phyloP scores from a whole-genome alignment of 306 rosid species.

The Trichosanthes cucumerina region DNA sequence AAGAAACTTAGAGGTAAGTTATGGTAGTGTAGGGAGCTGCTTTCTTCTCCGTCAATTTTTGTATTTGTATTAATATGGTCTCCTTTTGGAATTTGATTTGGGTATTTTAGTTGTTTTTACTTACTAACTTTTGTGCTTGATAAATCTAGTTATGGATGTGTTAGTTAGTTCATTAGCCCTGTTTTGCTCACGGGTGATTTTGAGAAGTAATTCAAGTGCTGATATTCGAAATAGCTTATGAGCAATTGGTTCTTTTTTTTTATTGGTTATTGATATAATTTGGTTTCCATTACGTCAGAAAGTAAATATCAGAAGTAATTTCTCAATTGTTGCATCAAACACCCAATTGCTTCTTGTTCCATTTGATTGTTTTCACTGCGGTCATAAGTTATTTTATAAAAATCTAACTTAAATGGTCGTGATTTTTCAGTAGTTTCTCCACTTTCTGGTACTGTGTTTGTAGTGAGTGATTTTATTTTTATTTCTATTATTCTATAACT shows the following conservation, averaged over 20 bases:
- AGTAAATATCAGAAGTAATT: neutral
- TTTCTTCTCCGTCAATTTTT: neutral
- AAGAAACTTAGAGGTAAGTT: constrained; percentile 69
- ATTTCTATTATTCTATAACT: neutral
- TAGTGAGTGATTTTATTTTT: neutral
- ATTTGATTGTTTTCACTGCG: neutral
- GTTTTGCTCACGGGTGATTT: neutral
- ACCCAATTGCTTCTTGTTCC: neutral
- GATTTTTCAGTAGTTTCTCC: neutral
- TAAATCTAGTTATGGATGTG: neutral
- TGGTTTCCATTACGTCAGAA: neutral
- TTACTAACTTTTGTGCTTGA: neutral
- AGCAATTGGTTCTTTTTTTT: neutral
- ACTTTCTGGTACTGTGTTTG: neutral
- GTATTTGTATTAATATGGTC: neutral
- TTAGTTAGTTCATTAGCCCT: neutral
- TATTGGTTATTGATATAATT: neutral
- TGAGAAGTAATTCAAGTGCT: neutral
- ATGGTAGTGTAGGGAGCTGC: neutral
- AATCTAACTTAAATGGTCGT: neutral
- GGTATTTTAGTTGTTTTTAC: neutral
- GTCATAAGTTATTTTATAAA: neutral
- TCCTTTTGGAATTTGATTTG: neutral
- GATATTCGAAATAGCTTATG: neutral
- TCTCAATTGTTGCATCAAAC: neutral